phyloP scores from a whole-genome alignment of 2,329 filamentous ascomycete genomes.

The Colletotrichum acutatum region DNA sequence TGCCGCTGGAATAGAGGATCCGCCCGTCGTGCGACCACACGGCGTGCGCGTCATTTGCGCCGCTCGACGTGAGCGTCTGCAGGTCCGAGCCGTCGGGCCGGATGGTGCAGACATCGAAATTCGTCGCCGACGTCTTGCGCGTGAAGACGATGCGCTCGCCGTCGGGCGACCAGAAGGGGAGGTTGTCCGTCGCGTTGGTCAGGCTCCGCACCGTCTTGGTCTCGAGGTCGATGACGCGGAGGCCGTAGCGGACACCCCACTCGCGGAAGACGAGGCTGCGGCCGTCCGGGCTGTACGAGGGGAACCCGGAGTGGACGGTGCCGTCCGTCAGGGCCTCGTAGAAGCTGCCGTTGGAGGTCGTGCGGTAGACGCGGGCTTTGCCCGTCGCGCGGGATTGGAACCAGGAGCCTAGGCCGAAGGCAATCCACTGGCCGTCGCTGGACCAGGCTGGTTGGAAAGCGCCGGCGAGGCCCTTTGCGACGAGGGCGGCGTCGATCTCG shows the following conservation, averaged over 20 bases:
- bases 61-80: slow-evolving; percentile 13
- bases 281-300: slow-evolving; percentile 19
- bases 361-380: slow-evolving; percentile 18
- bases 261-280: slow-evolving; percentile 15
- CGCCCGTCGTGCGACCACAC: slow-evolving; percentile 18
- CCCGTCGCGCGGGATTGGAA: slow-evolving; percentile 18
- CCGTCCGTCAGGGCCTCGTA: slow-evolving; percentile 21
- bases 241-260: slow-evolving; percentile 25
- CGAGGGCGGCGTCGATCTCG: slow-evolving; percentile 16
- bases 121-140: slow-evolving; percentile 17
- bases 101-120: slow-evolving; percentile 25
- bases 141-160: slow-evolving; percentile 27
- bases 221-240: slow-evolving; percentile 9
- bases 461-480: slow-evolving; percentile 16
- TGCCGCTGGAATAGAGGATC: slow-evolving; percentile 24
- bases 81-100: slow-evolving; percentile 16
- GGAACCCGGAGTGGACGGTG: slow-evolving; percentile 21
- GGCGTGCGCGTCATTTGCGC: slow-evolving; percentile 23
- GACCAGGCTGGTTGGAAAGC: slow-evolving; percentile 22
- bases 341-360: slow-evolving; percentile 9
- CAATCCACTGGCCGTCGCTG: slow-evolving; percentile 10
- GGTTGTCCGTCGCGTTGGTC: slow-evolving; percentile 22
- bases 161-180: slow-evolving; percentile 21
- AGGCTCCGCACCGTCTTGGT: slow-evolving; percentile 3
- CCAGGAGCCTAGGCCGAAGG: slow-evolving; percentile 16